A percentile compares a stretch with the other conserved stretches of the same genome.
These are phyloP conservation scores for Erodium moschatum DNA, from an alignment of 441 rosid genomes.

Conservation along the genomic window DNA sequence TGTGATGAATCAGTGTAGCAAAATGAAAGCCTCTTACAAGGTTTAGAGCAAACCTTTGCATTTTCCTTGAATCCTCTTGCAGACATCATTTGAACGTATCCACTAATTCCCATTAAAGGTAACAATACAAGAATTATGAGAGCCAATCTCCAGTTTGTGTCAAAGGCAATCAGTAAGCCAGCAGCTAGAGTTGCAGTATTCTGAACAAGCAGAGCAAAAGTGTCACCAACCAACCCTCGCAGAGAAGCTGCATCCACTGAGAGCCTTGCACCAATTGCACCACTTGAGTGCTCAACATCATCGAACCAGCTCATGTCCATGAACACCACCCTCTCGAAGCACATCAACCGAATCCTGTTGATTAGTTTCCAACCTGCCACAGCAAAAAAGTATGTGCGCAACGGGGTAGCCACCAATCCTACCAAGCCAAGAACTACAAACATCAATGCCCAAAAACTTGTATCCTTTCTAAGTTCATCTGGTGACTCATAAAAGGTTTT, in stretches of 20 bases:
- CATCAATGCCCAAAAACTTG: slow-evolving; percentile 41
- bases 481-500: slow-evolving; percentile 43
- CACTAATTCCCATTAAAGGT: slow-evolving; percentile 42
- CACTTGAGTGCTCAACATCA: slow-evolving; percentile 59
- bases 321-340: slow-evolving; percentile 68
- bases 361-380: slow-evolving; percentile 61
- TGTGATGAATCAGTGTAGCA: not conserved
- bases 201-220: slow-evolving; percentile 48
- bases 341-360: slow-evolving; percentile 44
- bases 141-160: slow-evolving; percentile 58
- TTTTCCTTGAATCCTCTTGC: slow-evolving; percentile 57
- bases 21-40: not conserved
- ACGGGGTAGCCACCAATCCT: slow-evolving; percentile 27
- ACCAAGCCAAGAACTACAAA: slow-evolving; percentile 32
- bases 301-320: slow-evolving; percentile 86
- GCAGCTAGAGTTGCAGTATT: slow-evolving; percentile 39
- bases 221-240: slow-evolving; percentile 51
- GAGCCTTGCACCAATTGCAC: slow-evolving; percentile 59
- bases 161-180: slow-evolving; percentile 50
- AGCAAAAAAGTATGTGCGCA: slow-evolving; percentile 49
- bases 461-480: slow-evolving; percentile 29
- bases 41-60: slow-evolving; percentile 39
- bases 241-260: slow-evolving; percentile 55
- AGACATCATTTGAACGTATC: slow-evolving; percentile 39
- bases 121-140: slow-evolving; percentile 36